Evolutionary conservation across 2,329 filamentous ascomycete species (phyloP), one percentile per base, ranked within the genome.

Genomic region (Arthrobotrys megalospora): DNA sequence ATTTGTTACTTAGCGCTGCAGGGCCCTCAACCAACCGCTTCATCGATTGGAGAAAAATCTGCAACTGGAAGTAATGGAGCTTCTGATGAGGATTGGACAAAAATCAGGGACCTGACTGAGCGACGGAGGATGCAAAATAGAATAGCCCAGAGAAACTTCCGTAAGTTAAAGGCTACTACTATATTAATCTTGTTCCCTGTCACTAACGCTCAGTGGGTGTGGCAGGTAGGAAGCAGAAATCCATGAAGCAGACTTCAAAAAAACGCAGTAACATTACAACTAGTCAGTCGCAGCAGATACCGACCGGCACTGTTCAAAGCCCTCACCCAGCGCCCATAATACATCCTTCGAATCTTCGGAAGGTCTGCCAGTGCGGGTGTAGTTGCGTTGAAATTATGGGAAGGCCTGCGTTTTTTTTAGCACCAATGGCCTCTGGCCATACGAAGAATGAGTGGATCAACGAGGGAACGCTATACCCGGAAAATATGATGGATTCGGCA

Each of bases 71-170:
- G 8, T 6, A 7, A 16, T 12, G 60, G 48, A 16, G 11, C 2
- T 19, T 64, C 95, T 69, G 94, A 97, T 83, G 95, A 98, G 86
- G 95, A 97, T 86, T 97, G 95, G 95, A 97, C 95, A 84, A 96
- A 97, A 90, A 97, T 97, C 84, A 97, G 94, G 69, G 94, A 97
- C 85, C 91, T 97, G 76, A 94, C 94, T 64, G 94, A 97, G 86
- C 91, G 95, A 83, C 88, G 94, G 82, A 90, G 94, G 84, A 97
- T 97, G 87, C 94, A 97, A 86, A 97, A 97, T 86, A 91, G 94
- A 82, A 97, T 97, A 88, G 94, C 95, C 81, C 95, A 97, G 86
- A 91, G 94, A 82, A 97, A 97, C 87, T 97, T 97, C 87, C 93
- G 93, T 96, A 88, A 84, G 90, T 88, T 48, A 1, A n/a, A 2